Conservation (phyloP, 352 stramenopile genomes). For the Pythium sp. region DNA sequence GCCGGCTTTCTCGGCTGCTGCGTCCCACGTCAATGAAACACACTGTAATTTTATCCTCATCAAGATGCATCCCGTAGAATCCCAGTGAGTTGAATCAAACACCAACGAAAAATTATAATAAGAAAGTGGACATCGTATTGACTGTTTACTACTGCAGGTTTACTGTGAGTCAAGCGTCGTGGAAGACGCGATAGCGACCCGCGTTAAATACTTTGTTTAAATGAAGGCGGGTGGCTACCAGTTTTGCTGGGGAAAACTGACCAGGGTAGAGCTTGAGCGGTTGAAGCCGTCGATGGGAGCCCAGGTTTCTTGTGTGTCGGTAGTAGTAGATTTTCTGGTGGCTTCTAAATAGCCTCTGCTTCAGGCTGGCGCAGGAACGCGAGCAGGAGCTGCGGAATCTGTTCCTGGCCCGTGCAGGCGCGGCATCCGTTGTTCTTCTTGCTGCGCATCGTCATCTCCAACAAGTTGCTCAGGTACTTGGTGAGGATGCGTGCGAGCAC, state of each 20-base stretch:
- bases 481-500: background rate
- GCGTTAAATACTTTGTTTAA: background rate
- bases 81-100: too few relatives aligned
- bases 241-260: background rate
- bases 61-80: too few relatives aligned
- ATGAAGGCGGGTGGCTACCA: background rate
- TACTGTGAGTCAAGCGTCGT: slow-evolving; percentile 1
- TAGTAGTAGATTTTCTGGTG: too few relatives aligned
- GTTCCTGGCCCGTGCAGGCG: slow-evolving; percentile 5
- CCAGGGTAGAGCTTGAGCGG: background rate
- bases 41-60: too few relatives aligned
- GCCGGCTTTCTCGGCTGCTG: too few relatives aligned
- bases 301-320: background rate
- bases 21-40: too few relatives aligned
- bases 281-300: background rate
- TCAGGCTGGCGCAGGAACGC: slow-evolving; percentile 10
- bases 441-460: slow-evolving; percentile 9
- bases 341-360: background rate
- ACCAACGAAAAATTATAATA: too few relatives aligned
- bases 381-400: slow-evolving; percentile 11
- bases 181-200: background rate
- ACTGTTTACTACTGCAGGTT: background rate
- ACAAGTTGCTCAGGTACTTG: background rate
- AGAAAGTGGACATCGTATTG: too few relatives aligned
- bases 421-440: slow-evolving; percentile 13